A percentile compares a stretch with the other conserved stretches of the same genome.
These are phyloP conservation scores for Harrya chromipes DNA, from an alignment of 768 basidiomycete species.

Conservation along the genomic window DNA sequence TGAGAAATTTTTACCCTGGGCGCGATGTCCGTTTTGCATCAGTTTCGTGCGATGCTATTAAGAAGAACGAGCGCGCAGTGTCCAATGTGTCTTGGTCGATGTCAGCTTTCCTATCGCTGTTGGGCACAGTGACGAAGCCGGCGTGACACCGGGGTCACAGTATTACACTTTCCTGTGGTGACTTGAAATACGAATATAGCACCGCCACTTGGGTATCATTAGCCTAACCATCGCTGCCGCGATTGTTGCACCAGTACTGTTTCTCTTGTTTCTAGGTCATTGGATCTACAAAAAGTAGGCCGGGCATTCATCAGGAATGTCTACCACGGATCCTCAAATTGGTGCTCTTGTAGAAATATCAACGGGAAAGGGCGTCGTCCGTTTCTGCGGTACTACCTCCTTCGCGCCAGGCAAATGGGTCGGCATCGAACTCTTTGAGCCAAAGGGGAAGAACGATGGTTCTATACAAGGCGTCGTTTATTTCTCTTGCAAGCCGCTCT, in stretches of 20 bases:
- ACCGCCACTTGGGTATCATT: conserved; percentile 13
- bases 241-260: no score
- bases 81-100: conserved; percentile 1
- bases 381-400: conserved; percentile 79
- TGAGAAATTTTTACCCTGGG: conserved; percentile 19
- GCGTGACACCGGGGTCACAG: conserved; percentile 11
- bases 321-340: conserved; percentile 44
- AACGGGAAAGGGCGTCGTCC: conserved; percentile 78
- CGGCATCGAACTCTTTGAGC: conserved; percentile 81
- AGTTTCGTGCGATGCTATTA: neutral
- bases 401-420: conserved; percentile 94
- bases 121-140: conserved; percentile 3
- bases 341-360: conserved; percentile 79
- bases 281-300: neutral
- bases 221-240: no score
- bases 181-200: neutral
- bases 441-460: conserved; percentile 95
- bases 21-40: conserved; percentile 32
- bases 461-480: conserved; percentile 75
- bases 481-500: conserved; percentile 70
- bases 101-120: conserved; percentile 3
- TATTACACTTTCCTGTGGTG: no score
- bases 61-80: neutral
- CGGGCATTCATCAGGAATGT: conserved; percentile 27
- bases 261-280: neutral